Conservation (phyloP, 306 rosid genomes). For the Begonia peltatifolia region DNA sequence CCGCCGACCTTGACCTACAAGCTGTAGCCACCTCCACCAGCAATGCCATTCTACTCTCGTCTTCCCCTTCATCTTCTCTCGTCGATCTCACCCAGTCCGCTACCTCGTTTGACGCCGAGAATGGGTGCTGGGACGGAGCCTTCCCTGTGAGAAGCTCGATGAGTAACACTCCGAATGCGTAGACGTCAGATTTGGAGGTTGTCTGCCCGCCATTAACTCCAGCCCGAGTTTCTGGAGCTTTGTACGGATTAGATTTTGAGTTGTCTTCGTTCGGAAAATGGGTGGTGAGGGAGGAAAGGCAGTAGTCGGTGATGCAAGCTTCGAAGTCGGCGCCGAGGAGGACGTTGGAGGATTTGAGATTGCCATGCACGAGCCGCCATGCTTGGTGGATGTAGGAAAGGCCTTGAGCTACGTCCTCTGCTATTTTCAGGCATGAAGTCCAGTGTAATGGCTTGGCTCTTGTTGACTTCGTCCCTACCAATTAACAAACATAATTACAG, state of each 20-base stretch:
- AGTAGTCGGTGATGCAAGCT: constrained; percentile 72
- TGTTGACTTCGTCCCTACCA: constrained; percentile 58
- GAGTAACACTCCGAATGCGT: constrained; percentile 56
- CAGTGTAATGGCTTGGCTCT: constrained; percentile 86
- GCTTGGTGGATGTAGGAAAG: constrained; percentile 92
- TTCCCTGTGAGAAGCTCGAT: constrained; percentile 74
- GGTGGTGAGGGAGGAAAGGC: constrained; percentile 42
- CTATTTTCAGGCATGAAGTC: constrained; percentile 92
- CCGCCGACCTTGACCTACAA: constrained; percentile 59
- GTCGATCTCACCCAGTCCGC: constrained; percentile 47
- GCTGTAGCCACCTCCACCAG: constrained; percentile 62
- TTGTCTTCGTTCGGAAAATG: constrained; percentile 19
- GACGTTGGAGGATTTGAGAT: constrained; percentile 75
- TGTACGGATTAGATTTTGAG: constrained; percentile 30
- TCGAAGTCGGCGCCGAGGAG: constrained; percentile 80
- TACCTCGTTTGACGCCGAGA: constrained; percentile 37
- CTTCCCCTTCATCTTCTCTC: constrained; percentile 44
- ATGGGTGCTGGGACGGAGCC: constrained; percentile 42
- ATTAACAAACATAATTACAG: too few species aligned
- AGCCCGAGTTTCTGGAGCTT: constrained; percentile 61
- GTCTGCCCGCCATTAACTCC: constrained; percentile 18
- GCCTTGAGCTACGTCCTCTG: constrained; percentile 90
- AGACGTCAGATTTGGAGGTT: constrained; percentile 55
- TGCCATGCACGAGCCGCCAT: constrained; percentile 88
- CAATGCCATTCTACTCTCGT: constrained; percentile 52